Base-by-base conservation (phyloP, 2,329 filamentous ascomycete genomes). In the Beauveria asiatica region DNA sequence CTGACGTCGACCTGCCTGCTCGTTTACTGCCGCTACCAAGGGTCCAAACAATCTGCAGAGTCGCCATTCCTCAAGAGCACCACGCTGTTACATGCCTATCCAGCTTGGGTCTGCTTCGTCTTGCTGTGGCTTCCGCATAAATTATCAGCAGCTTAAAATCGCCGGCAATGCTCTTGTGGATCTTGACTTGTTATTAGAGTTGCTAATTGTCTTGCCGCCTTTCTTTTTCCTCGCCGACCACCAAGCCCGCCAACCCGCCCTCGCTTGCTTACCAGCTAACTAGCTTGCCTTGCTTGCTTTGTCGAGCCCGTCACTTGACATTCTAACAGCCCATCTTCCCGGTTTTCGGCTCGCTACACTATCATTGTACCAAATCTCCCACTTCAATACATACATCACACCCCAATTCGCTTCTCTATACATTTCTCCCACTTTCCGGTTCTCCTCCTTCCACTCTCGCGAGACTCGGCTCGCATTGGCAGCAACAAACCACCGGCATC, bases 271-370 rank as follows among this genome's bases (percentile, higher is more conserved):
- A 10, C 51, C 33, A 13, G 19, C 8, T 44, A 27, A 19, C 21
- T 37, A 37, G 33, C 33, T 37, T 37, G 33, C 33, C 33, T 39
- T 10, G n/a, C 52, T 45, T 55, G 25, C 7, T 37, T 37, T 37
- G 33, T 30, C 41, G 10, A 45, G 25, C 41, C 41, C 11, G 17
- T 30, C 52, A 45, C n/a, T 44, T 13, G 37, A 8, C 9, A 25
- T 17, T 27, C 39, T 51, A 23, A 19, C 50, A 27, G 30, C 33
- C 30, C 21, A 19, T 16, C 21, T 39, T 57, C 23, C 45, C 42
- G 57, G 41, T 27, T 59, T 49, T 30, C 62, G 56, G 48, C 59
- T 57, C 56, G 61, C 53, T 53, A 62, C 62, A 60, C 62, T 42
- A 6, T 23, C 8, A 17, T 21, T 17, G 19, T 58, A 37, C 33